Conservation (phyloP, 2,329 filamentous ascomycete species). For the Ciborinia camelliae region DNA sequence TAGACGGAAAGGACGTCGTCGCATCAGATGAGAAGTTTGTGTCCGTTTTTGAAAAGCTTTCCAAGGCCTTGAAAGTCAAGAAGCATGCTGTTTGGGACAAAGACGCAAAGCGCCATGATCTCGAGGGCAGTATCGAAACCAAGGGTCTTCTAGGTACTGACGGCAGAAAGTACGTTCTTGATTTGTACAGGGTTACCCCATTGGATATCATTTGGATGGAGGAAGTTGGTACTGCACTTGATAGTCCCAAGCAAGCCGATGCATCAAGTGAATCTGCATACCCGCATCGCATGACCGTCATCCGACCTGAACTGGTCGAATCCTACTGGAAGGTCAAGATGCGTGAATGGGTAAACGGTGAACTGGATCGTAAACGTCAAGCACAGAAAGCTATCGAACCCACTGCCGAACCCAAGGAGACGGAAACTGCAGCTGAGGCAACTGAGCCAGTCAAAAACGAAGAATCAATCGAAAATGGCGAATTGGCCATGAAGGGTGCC, state of each 20-base stretch:
- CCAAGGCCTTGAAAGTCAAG: constrained; percentile 86
- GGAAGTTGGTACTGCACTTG: constrained; percentile 55
- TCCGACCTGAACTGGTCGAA: constrained; percentile 87
- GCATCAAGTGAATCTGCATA: constrained; percentile 48
- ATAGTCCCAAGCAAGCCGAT: constrained; percentile 37
- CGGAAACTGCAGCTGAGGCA: neutral
- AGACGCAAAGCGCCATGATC: constrained; percentile 81
- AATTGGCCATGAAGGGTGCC: constrained; percentile 15
- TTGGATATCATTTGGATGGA: constrained; percentile 90
- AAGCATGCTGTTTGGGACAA: constrained; percentile 98
- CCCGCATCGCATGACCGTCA: constrained; percentile 92
- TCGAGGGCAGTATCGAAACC: constrained; percentile 95
- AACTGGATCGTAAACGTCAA: constrained; percentile 63
- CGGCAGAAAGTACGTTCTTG: constrained; percentile 94
- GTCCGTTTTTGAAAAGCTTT: constrained; percentile 82
- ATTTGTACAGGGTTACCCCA: constrained; percentile 91
- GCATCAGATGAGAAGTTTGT: constrained; percentile 86
- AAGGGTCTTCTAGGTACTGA: constrained; percentile 97
- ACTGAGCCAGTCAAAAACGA: constrained; percentile 10
- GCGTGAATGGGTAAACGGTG: constrained; percentile 79
- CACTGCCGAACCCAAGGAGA: neutral
- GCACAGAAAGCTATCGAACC: constrained; percentile 33
- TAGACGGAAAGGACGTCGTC: constrained; percentile 94
- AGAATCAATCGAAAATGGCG: neutral
- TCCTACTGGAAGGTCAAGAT: constrained; percentile 80